Conservation (phyloP, 176 grass and related monocot species). For the Oryza rufipogon region DNA sequence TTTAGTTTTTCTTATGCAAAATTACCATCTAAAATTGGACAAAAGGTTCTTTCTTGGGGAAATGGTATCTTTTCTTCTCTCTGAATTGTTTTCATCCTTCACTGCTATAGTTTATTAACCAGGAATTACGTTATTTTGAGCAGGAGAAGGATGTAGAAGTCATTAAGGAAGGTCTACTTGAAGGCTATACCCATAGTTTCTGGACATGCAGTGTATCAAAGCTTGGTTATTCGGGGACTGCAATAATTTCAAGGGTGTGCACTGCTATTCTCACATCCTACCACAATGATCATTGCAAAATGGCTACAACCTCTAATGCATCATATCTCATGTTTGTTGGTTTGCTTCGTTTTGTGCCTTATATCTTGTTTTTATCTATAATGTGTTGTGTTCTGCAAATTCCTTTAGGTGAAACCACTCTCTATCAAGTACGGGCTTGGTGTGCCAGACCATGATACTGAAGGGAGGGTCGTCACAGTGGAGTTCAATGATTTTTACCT, state of each 20-base stretch:
- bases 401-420: slow-evolving; percentile 65
- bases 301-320: neutral
- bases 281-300: neutral
- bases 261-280: slow-evolving; percentile 3
- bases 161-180: slow-evolving; percentile 73
- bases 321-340: neutral
- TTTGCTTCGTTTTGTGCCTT: slow-evolving; percentile 21
- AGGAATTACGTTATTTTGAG: slow-evolving; percentile 32
- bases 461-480: slow-evolving; percentile 72
- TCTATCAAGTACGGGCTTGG: slow-evolving; percentile 76
- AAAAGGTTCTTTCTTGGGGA: neutral
- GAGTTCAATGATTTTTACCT: slow-evolving; percentile 79
- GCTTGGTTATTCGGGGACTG: slow-evolving; percentile 92
- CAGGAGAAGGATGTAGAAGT: slow-evolving; percentile 96
- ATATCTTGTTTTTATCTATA: slow-evolving; percentile 22
- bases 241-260: slow-evolving; percentile 90
- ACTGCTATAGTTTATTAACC: slow-evolving; percentile 21
- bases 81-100: slow-evolving; percentile 6
- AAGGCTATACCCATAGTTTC: slow-evolving; percentile 94
- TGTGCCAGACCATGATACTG: slow-evolving; percentile 74
- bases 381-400: neutral
- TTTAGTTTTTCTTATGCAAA: slow-evolving; percentile 20
- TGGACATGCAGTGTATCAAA: slow-evolving; percentile 97
- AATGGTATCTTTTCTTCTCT: slow-evolving; percentile 27
- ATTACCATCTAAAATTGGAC: neutral